Base-by-base conservation (phyloP, 169 alveolate genomes). In the Cryptosporidium sp. region DNA sequence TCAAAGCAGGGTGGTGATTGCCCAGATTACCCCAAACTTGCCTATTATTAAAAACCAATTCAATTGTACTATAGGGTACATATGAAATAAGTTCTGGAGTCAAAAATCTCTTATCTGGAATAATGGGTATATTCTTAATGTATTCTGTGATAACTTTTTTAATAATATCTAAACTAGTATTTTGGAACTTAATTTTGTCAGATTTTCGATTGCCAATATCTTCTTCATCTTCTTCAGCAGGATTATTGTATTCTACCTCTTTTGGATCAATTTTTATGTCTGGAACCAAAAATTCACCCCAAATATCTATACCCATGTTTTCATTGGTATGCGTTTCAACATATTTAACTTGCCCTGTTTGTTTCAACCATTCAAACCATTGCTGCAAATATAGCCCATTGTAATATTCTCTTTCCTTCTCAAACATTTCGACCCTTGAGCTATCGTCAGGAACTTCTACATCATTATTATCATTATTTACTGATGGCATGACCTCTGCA, bases 11-110 rank as follows among this genome's bases (percentile, higher is more conserved):
- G 85, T 95, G 96, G 51, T 94, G 97, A 70, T 93, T 94, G 60
- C 95, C 97, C 80, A 94, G 71, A 70, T 95, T 95, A 1, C 97
- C 97, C 95, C 96, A 95, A 51, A 95, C 70, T 61, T 95, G 97
- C 56, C 93, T 92, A 62, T 94, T 93, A 84, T 95, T 95, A 60
- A 95, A 95, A 12, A 95, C 92, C n/a, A 93, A 75, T 62, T 95
- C 97, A 52, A 95, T 85, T 14, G 97, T 93, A 12, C 95, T 86
- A 58, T 95, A 95, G 4, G 97, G 97, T 35, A 95, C 91, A 75
- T 87, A 91, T 18, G 95, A 80, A 31, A 95, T 95, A 29, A 75
- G 91, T 58, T 94, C 92, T 51, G 86, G 92, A 39, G 95, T 93
- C 12, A 92, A 21, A 56, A 89, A 53, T 84, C 87, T 80, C 68